A percentile compares a stretch with the other conserved stretches of the same genome.
phyloP scores from a whole-genome alignment of 1,284 basidiomycete genomes.

The Trametes sp. region DNA sequence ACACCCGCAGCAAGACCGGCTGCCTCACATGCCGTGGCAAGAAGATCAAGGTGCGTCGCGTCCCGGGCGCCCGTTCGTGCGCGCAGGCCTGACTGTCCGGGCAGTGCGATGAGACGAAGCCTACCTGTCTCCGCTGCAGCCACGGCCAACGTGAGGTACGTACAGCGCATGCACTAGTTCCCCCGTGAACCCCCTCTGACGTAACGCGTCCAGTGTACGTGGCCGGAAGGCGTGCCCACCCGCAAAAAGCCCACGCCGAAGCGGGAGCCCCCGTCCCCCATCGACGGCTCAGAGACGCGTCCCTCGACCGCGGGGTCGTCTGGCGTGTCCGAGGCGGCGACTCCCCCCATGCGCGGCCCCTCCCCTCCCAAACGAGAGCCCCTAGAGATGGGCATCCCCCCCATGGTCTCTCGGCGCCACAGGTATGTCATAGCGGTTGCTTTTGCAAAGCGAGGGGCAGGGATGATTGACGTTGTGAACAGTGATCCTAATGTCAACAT shows the following conservation, averaged over 20 bases:
- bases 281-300: slow-evolving; percentile 54
- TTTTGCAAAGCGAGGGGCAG: neutral
- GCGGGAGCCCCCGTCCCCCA: slow-evolving; percentile 45
- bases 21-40: slow-evolving; percentile 85
- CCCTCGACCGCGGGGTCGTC: slow-evolving; percentile 73
- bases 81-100: slow-evolving; percentile 23
- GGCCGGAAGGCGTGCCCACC: slow-evolving; percentile 76
- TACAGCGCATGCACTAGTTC: slow-evolving; percentile 14
- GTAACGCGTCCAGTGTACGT: slow-evolving; percentile 67
- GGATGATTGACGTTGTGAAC: slow-evolving; percentile 10
- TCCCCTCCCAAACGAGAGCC: slow-evolving; percentile 63
- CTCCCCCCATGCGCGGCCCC: slow-evolving; percentile 68
- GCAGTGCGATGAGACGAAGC: slow-evolving; percentile 85
- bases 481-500: slow-evolving; percentile 36
- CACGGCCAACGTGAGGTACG: slow-evolving; percentile 81
- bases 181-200: slow-evolving; percentile 30
- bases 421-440: slow-evolving; percentile 45
- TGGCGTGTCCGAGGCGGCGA: slow-evolving; percentile 64
- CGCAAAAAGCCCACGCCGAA: slow-evolving; percentile 61
- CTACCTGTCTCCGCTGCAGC: slow-evolving; percentile 79
- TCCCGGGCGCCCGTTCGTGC: slow-evolving; percentile 14
- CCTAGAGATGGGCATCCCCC: slow-evolving; percentile 58
- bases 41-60: slow-evolving; percentile 80
- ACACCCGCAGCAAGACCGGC: slow-evolving; percentile 86
- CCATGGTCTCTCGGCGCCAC: slow-evolving; percentile 59